These are phyloP conservation scores for Apiospora aurea DNA, from an alignment of 2,329 filamentous ascomycete species.

Conservation along the genomic window DNA sequence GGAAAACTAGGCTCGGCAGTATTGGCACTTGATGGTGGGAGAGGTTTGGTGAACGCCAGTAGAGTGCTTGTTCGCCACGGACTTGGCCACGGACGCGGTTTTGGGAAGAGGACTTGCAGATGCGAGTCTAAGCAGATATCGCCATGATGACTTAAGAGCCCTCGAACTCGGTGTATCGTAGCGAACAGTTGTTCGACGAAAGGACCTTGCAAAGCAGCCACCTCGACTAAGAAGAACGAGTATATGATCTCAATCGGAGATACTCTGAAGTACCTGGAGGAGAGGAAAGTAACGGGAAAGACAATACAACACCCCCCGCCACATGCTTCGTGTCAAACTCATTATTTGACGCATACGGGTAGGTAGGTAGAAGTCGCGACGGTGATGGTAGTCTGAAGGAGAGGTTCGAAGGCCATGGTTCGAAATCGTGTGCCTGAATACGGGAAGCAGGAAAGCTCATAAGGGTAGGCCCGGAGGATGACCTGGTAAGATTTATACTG, in stretches of 20 bases:
- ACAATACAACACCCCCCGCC: not conserved
- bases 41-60: not conserved
- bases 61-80: not conserved
- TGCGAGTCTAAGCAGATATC: not conserved
- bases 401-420: not conserved
- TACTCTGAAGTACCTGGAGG: no score
- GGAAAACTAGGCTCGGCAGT: not conserved
- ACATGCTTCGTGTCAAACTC: not conserved
- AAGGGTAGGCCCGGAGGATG: not conserved
- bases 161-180: not conserved
- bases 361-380: not conserved
- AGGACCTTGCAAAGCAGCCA: fast-evolving
- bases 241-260: not conserved
- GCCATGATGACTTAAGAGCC: not conserved
- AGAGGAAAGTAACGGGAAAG: not conserved
- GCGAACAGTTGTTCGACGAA: not conserved
- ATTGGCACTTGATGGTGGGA: not conserved
- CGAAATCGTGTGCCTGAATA: not conserved
- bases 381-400: not conserved
- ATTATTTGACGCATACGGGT: not conserved
- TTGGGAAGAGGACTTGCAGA: not conserved
- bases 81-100: not conserved
- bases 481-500: not conserved
- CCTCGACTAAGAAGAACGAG: not conserved
- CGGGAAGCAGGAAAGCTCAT: not conserved